Conservation (phyloP, 2,329 filamentous ascomycete genomes). For the Cercospora beticola region DNA sequence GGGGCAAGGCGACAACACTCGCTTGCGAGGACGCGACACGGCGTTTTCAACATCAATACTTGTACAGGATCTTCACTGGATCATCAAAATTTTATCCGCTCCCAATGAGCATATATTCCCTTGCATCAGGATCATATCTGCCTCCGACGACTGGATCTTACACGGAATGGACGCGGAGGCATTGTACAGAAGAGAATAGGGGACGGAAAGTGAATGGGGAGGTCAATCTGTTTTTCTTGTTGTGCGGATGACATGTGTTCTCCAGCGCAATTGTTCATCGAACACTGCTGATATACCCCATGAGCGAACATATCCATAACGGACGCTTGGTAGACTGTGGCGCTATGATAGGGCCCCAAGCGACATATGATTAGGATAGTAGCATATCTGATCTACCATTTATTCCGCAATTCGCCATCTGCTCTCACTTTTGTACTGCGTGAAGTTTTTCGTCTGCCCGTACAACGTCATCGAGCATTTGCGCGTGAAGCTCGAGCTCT, state of each 20-base stretch:
- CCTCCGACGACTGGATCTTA: neutral
- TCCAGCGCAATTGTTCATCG: slow-evolving; percentile 3
- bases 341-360: neutral
- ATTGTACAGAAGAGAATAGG: slow-evolving; percentile 19
- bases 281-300: slow-evolving; percentile 28
- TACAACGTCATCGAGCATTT: neutral
- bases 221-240: slow-evolving; percentile 19
- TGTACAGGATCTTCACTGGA: slow-evolving; percentile 26
- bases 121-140: slow-evolving; percentile 7
- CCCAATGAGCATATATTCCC: slow-evolving; percentile 5
- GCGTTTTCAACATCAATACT: slow-evolving; percentile 13
- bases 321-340: slow-evolving; percentile 8
- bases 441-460: neutral
- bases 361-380: slow-evolving; percentile 8
- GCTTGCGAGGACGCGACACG: slow-evolving; percentile 16
- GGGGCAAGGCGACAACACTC: slow-evolving; percentile 12
- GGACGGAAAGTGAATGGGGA: slow-evolving; percentile 7
- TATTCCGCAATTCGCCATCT: neutral
- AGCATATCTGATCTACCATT: neutral
- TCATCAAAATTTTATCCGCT: slow-evolving; percentile 14
- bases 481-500: neutral
- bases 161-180: neutral
- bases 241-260: slow-evolving; percentile 3
- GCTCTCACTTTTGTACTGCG: neutral
- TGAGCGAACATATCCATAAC: slow-evolving; percentile 15